Evolutionary conservation across 2,329 filamentous ascomycete species (phyloP), one percentile per base, ranked within the genome.

Genomic region (Botrytis fragariae): DNA sequence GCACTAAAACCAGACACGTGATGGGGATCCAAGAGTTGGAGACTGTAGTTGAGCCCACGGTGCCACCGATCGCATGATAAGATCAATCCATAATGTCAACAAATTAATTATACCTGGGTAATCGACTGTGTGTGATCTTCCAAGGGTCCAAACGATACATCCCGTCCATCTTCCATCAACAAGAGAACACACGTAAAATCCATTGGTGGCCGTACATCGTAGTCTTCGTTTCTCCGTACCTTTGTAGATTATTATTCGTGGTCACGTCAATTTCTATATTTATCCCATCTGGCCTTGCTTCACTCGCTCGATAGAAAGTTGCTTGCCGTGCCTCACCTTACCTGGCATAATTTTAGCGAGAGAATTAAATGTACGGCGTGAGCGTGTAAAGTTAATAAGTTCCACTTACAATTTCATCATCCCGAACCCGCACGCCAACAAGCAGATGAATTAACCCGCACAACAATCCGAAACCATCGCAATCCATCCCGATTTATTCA

Each of bases 401-500:
- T 72, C 70, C 70, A 72, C 70, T 68, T 22, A 72, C 54, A 68
- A 72, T 68, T 72, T 72, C 70, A 72, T 72, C 70, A 72, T 72
- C 70, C 70, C 69, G 70, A 72, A 45, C 61, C 51, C 65, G 65
- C 63, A 68, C 63, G 48, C 70, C 70, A 68, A 39, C 70, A 72
- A 71, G 39, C 57, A 68, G 12, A 20, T 51, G 63, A 67, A 72
- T 67, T 67, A 67, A 60, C n/a, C 62, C 39, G 25, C 62, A 29
- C 69, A 39, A 32, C 70, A 42, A 72, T 68, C 62, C 48, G 51
- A 72, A 60, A 22, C 32, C 59, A 61, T 74, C 74, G 73, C 73
- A 71, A 72, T 69, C 59, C 57, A 60, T 73, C 73, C 69, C 12
- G 22, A 68, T 68, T 32, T 29, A 42, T 20, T 32, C 35, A 14